Base-by-base conservation (phyloP, 352 stramenopile genomes). In the Albugo candida region DNA sequence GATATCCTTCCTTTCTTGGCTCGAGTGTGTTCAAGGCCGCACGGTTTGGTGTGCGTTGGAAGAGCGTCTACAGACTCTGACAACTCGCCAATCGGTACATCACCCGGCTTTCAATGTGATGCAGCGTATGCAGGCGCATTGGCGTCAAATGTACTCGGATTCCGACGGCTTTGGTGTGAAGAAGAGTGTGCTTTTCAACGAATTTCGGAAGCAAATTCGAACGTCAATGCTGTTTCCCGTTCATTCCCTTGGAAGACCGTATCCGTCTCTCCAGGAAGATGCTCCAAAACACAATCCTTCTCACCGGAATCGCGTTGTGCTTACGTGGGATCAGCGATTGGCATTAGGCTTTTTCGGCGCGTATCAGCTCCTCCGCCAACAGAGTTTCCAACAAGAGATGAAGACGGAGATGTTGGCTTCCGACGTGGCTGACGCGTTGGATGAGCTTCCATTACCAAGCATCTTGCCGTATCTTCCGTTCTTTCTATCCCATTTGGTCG, bases 11-110 rank as follows among this genome's bases (percentile, higher is more conserved):
- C 52, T 86, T 1, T 70, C 76, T 2, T 88, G 76, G 76, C 56
- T 88, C 0, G 73, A 84, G 43, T 83, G 71, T 0, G 76, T 88
- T 13, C 69, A 88, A 71, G 76, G 76, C 12, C 56, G 76, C 24
- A 88, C 76, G 0, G 69, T 88, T 1, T 88, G 76, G 76, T 88
- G 76, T 45, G 76, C 73, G n/a, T 52, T 88, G 1, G 76, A 88
- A 52, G 76, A 88, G 21, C 64, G 85, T 45, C 49, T 88, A 18
- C 68, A 71, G 14, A 54, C 3, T 31, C 24, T 31, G 3, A 31
- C 8, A 31, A 31, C 24, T 3, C 24, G 24, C 8, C 24, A 31
- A 8, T 31, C 24, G 3, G 3, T 31, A 8, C 3, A 3, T 31
- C 24, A 31, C 8, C 24, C 3, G 24, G 24, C 24, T 3, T 10